Evolutionary conservation across 371 early-diverging fungal species (phyloP).

Genomic region (Apophysomyces ossiformis): DNA sequence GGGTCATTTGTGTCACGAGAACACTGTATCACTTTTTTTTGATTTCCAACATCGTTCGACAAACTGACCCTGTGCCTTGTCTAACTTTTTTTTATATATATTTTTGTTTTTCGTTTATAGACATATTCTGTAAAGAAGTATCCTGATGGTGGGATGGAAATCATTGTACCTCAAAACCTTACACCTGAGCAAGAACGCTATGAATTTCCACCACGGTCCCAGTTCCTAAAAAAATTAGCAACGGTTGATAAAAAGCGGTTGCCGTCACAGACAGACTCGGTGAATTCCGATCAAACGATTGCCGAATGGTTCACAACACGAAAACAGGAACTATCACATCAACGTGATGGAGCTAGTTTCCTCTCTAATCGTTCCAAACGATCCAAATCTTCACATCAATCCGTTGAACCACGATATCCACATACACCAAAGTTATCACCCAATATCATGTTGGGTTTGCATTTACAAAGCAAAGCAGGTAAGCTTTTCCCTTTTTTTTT

Average conservation of each 20-base stretch:
- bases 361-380: conserved; percentile 10
- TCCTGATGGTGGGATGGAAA: conserved; percentile 38
- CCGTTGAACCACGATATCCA: conserved; percentile 9
- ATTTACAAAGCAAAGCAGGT: conserved; percentile 45
- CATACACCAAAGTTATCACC: background rate
- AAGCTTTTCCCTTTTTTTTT: background rate
- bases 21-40: background rate
- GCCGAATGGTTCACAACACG: conserved; percentile 39
- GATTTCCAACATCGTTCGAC: background rate
- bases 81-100: background rate
- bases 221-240: conserved; percentile 32
- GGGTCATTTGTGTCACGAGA: conserved; percentile 11
- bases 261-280: background rate
- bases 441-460: background rate
- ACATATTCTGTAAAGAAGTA: conserved; percentile 18
- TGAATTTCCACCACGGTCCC: conserved; percentile 40
- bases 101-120: background rate
- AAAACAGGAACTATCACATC: conserved; percentile 17
- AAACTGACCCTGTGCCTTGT: too few relatives aligned
- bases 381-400: conserved; percentile 8
- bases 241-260: conserved; percentile 20
- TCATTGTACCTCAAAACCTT: conserved; percentile 37
- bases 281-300: conserved; percentile 33
- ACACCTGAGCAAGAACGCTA: conserved; percentile 41
- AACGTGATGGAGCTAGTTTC: conserved; percentile 21